Base-by-base conservation (phyloP, 73 alveolate genomes). In the Durusdinium trenchii region DNA sequence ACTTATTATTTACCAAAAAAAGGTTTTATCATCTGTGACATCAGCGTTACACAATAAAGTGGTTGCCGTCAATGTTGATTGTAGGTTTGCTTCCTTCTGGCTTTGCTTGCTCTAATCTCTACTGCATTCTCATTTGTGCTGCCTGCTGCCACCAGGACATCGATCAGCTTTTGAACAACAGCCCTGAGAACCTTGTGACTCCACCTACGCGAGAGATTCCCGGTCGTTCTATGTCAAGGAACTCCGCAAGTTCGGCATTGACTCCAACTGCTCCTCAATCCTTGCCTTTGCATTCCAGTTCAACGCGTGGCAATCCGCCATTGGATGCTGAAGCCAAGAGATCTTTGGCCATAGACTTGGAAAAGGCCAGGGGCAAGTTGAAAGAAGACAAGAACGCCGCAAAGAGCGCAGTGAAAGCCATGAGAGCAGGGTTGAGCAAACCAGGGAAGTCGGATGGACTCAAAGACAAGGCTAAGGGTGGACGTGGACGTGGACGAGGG, bases 401-500 rank as follows among this genome's bases (percentile, higher is more conserved):
- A 9, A 83, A 51, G 54, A 14, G 26, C 0, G 94, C 71, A 35
- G 94, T 48, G 94, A 50, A 51, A 23, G 23, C 71, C 16, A 36
- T 48, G 48, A 35, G 10, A 2, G 94, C 32, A n/a, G 75, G 94
- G 23, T n/a, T 48, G 54, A 51, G 52, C 91, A 81, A 81, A 32
- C 50, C 62, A n/a, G 94, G 94, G 46, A 83, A 51, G 38, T 50
- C 71, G 0, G 75, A 36, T 3, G 94, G 32, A 4, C 45, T 35
- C 36, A 40, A 46, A 18, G 69, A 81, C 0, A 69, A 32, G 23
- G 14, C 36, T 23, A 62, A 45, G 35, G 9, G 52, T 3, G 94
- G 94, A 6, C 48, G 76, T 2, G 94, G 94, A 52, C 30, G 75
- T 3, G 94, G 73, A 1, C 51, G 93, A 40, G 93, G 87, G 47